A percentile compares a stretch with the other conserved stretches of the same genome.
Conservation (phyloP, 129 eudicot genomes). For the Calendula officinalis region DNA sequence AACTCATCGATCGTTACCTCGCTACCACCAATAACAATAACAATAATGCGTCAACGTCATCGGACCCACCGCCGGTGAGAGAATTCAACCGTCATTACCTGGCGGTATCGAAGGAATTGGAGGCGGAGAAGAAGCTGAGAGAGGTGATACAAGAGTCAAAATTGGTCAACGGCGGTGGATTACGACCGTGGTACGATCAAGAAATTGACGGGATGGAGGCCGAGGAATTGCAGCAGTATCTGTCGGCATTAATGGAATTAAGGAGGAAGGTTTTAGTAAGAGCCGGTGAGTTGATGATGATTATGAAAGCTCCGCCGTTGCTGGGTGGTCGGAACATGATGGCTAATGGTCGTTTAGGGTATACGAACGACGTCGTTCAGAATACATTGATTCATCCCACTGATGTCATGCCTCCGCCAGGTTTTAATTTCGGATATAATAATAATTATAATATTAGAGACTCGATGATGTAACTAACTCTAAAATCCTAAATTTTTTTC, state of each 20-base stretch:
- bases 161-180: neutral
- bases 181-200: conserved; percentile 24
- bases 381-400: no score
- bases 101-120: conserved; percentile 26
- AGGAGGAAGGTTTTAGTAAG: conserved; percentile 29
- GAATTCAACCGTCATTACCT: conserved; percentile 30
- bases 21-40: neutral
- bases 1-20: conserved; percentile 17
- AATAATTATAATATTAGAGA: conserved; percentile 1
- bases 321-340: no score
- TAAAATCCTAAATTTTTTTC: no score
- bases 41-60: neutral
- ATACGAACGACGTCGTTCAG: no score
- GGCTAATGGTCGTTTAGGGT: no score
- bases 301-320: conserved; percentile 14
- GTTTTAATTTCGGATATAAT: no score
- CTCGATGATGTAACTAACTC: neutral
- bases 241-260: conserved; percentile 20
- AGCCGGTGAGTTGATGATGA: conserved; percentile 34
- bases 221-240: conserved; percentile 25
- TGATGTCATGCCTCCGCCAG: no score
- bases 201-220: conserved; percentile 13
- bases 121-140: conserved; percentile 21
- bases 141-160: conserved; percentile 5
- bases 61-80: neutral